Evolutionary conservation across 805 yeast genomes (phyloP).

Genomic region (Pichia eremophila): DNA sequence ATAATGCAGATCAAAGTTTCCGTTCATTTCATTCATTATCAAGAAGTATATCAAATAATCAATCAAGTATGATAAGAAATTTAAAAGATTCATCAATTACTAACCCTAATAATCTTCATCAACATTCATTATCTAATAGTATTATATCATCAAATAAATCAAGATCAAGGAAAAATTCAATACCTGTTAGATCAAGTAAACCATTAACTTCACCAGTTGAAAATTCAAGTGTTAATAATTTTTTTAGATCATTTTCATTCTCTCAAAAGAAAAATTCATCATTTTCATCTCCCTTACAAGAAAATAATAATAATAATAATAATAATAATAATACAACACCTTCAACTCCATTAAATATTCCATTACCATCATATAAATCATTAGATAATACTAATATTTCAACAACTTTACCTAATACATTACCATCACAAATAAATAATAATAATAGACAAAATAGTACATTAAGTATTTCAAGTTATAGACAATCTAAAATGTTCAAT

Average conservation of each 20-base stretch:
- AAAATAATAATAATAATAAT: neutral
- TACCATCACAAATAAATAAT: neutral
- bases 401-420: neutral
- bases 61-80: neutral
- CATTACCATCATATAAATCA: neutral
- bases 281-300: slow-evolving; percentile 5
- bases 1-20: neutral
- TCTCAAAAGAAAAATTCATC: slow-evolving; percentile 19
- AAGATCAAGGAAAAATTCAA: slow-evolving; percentile 9
- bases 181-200: slow-evolving; percentile 36
- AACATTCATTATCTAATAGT: neutral
- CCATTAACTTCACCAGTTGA: slow-evolving; percentile 39
- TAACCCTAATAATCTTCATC: neutral
- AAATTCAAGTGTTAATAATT: slow-evolving; percentile 26
- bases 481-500: neutral
- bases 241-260: slow-evolving; percentile 28
- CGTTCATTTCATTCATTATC: neutral
- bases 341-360: neutral
- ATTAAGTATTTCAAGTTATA: neutral
- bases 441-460: slow-evolving; percentile 1
- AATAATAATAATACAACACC: neutral
- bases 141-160: neutral
- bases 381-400: neutral
- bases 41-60: slow-evolving; percentile 3
- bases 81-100: neutral